These are phyloP conservation scores for Warburgia ugandensis DNA, from an alignment of 164 flowering plant species.

Conservation along the genomic window DNA sequence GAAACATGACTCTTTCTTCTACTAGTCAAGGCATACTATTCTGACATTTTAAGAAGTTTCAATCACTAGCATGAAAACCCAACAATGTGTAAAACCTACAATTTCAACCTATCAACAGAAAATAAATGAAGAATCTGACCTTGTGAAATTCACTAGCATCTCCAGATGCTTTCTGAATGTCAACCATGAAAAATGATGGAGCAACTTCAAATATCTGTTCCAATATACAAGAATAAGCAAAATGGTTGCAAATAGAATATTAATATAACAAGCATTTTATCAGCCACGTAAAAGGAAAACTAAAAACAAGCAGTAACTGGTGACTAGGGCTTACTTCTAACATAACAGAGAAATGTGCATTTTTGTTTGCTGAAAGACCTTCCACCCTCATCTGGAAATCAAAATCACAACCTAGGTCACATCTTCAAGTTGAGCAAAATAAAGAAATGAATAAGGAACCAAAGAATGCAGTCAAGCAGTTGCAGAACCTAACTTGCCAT, in stretches of 20 bases:
- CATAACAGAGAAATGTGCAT: constrained; percentile 63
- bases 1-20: too few relatives aligned
- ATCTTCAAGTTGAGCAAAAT: not conserved
- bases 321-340: constrained; percentile 56
- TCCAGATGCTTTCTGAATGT: constrained; percentile 78
- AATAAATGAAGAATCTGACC: constrained; percentile 36
- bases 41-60: too few relatives aligned
- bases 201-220: constrained; percentile 81
- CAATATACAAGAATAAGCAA: not conserved
- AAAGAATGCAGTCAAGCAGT: too few relatives aligned
- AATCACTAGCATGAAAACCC: too few relatives aligned
- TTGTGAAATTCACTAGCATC: constrained; percentile 70
- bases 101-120: too few relatives aligned
- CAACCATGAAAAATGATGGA: constrained; percentile 85
- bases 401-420: constrained; percentile 4
- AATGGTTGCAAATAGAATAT: not conserved
- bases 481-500: too few relatives aligned
- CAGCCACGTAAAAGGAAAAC: not conserved
- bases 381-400: constrained; percentile 91
- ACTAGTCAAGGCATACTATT: too few relatives aligned
- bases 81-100: too few relatives aligned
- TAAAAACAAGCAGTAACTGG: not conserved
- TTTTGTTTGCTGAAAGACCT: constrained; percentile 70
- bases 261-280: not conserved
- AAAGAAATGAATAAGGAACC: not conserved